Evolutionary conservation across 164 flowering plant species (phyloP).

Genomic region (Macadamia integrifolia): DNA sequence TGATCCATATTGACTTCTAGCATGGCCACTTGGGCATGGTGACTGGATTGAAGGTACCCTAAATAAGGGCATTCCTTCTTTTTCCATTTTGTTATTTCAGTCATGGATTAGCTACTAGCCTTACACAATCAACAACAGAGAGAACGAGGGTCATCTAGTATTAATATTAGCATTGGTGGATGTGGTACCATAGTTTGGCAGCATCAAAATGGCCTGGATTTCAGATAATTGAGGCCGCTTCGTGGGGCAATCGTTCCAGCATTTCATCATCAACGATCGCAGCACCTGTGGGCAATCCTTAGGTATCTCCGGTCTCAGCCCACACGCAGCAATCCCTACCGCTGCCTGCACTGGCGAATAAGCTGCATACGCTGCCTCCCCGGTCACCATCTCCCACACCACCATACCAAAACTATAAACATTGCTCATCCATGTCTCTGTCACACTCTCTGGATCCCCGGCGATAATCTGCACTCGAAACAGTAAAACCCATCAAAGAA

Average conservation of each 20-base stretch:
- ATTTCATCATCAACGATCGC: slow-evolving; percentile 63
- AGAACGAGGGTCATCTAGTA: slow-evolving; percentile 20
- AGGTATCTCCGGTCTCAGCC: slow-evolving; percentile 90
- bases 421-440: slow-evolving; percentile 95
- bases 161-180: slow-evolving; percentile 1
- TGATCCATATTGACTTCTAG: too few species aligned
- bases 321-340: slow-evolving; percentile 95
- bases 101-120: too few species aligned
- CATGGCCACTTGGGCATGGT: slow-evolving; percentile 9
- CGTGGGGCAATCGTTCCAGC: slow-evolving; percentile 83
- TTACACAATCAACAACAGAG: too few species aligned
- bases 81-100: too few species aligned
- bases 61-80: neutral
- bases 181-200: slow-evolving; percentile 20
- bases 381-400: slow-evolving; percentile 91
- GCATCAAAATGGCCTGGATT: slow-evolving; percentile 45
- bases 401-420: slow-evolving; percentile 93
- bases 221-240: slow-evolving; percentile 85
- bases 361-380: slow-evolving; percentile 78
- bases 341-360: slow-evolving; percentile 97
- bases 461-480: slow-evolving; percentile 66
- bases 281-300: slow-evolving; percentile 75
- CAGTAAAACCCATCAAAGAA: neutral
- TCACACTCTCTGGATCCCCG: slow-evolving; percentile 86
- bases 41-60: too few species aligned